phyloP scores from a whole-genome alignment of 1,284 basidiomycete genomes.

The Marasmius tenuissimus region DNA sequence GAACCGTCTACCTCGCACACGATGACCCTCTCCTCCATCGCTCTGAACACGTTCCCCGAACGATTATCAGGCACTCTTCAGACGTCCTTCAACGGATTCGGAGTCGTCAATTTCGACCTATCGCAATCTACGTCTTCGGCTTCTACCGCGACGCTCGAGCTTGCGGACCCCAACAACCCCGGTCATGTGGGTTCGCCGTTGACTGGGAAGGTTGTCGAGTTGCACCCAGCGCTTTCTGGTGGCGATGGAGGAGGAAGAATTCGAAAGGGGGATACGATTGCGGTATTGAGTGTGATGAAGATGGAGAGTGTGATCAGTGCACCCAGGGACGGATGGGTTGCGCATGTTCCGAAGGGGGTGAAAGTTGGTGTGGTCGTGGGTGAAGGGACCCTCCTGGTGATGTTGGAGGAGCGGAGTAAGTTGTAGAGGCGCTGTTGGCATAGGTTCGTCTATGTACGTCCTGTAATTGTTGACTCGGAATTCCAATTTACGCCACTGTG shows the following conservation, averaged over 20 bases:
- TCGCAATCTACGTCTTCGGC: constrained; percentile 31
- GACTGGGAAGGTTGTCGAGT: constrained; percentile 40
- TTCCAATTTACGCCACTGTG: too few species aligned
- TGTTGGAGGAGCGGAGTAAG: not conserved
- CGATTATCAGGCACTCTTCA: constrained; percentile 36
- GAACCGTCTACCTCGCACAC: constrained; percentile 26
- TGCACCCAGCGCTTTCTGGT: constrained; percentile 31
- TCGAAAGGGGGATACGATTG: constrained; percentile 33
- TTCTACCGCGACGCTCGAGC: constrained; percentile 28
- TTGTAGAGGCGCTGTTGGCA: constrained; percentile 18
- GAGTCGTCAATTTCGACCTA: constrained; percentile 32
- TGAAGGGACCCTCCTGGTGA: constrained; percentile 23
- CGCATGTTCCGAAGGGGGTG: constrained; percentile 30
- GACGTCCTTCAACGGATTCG: constrained; percentile 27
- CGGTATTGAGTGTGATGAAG: constrained; percentile 42
- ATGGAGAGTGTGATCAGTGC: constrained; percentile 39
- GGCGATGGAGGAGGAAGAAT: constrained; percentile 13
- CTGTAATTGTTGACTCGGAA: too few species aligned
- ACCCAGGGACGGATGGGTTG: constrained; percentile 28
- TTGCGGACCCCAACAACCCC: constrained; percentile 34
- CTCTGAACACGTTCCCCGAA: constrained; percentile 37
- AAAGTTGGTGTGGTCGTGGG: constrained; percentile 29
- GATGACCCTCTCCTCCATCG: constrained; percentile 34
- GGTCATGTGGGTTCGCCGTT: constrained; percentile 34
- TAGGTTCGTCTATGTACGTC: too few species aligned